These are phyloP conservation scores for Tolypocladium sp. DNA, from an alignment of 2,329 filamentous ascomycete genomes.

Conservation along the genomic window DNA sequence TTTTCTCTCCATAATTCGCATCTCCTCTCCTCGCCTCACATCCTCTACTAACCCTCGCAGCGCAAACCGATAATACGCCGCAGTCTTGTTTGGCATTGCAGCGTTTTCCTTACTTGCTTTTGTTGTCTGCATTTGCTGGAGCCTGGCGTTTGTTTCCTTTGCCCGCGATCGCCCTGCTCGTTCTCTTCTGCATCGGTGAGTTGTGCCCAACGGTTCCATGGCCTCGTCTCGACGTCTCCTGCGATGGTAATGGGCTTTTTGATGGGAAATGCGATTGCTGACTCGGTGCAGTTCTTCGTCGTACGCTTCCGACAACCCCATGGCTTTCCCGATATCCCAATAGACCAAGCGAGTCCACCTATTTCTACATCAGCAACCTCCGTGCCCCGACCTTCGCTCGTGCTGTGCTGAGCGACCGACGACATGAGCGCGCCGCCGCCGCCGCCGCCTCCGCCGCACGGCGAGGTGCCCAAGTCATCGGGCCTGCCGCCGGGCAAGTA, in stretches of 20 bases:
- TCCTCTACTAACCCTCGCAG: background rate
- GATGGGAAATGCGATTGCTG: background rate
- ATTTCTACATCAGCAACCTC: background rate
- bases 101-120: constrained; percentile 7
- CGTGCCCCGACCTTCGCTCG: constrained; percentile 2
- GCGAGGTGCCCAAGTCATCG: constrained; percentile 60
- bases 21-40: background rate
- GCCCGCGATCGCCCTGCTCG: constrained; percentile 3
- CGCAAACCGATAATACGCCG: background rate
- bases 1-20: background rate
- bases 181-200: background rate
- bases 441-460: constrained; percentile 80
- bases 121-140: constrained; percentile 13
- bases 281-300: background rate
- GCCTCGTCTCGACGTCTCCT: background rate
- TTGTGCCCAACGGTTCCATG: background rate
- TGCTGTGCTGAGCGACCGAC: constrained; percentile 12
- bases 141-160: constrained; percentile 18
- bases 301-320: constrained; percentile 9
- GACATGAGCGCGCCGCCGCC: constrained; percentile 59
- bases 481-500: constrained; percentile 84
- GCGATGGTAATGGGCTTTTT: background rate
- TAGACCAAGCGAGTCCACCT: constrained; percentile 8
- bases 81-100: constrained; percentile 6
- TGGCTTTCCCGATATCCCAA: constrained; percentile 18